A percentile compares a stretch with the other conserved stretches of the same genome.
Conservation (phyloP, 2,329 filamentous ascomycete genomes). For the Blumeriella jaapii region DNA sequence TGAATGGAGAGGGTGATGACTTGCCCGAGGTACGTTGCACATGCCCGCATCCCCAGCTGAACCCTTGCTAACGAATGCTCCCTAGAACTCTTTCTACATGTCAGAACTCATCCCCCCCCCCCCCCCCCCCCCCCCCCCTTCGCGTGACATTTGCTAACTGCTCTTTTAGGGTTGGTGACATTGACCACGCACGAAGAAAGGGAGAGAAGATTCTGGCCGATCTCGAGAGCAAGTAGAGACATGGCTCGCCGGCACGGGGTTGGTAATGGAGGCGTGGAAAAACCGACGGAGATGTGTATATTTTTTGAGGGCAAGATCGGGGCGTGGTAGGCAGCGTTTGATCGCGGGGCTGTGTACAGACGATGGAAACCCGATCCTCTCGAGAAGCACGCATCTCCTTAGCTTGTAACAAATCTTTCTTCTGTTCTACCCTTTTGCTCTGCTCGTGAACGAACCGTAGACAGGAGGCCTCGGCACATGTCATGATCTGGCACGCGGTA, state of each 20-base stretch:
- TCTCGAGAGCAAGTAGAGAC: slow-evolving; percentile 32
- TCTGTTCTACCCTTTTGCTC: too few species aligned
- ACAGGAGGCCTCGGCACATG: too few species aligned
- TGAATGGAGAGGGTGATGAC: slow-evolving; percentile 82
- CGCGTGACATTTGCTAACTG: too few species aligned
- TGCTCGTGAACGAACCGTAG: too few species aligned
- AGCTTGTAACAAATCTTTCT: slow-evolving; percentile 15
- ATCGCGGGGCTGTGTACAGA: slow-evolving; percentile 18
- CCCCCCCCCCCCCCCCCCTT: too few species aligned
- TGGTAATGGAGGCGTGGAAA: slow-evolving; percentile 4
- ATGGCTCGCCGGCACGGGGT: too few species aligned
- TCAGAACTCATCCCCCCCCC: neutral
- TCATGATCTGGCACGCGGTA: too few species aligned
- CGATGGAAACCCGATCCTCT: slow-evolving; percentile 16
- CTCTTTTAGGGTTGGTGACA: slow-evolving; percentile 75
- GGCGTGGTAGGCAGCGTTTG: slow-evolving; percentile 9
- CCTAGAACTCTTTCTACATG: slow-evolving; percentile 4
- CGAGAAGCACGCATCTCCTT: slow-evolving; percentile 23
- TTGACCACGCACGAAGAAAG: slow-evolving; percentile 86
- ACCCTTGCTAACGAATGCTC: neutral
- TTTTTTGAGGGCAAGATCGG: slow-evolving; percentile 14
- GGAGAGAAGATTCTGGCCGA: slow-evolving; percentile 99
- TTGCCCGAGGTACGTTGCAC: slow-evolving; percentile 60
- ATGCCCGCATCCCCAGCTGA: neutral
- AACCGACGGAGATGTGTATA: slow-evolving; percentile 16